Evolutionary conservation across 2,329 filamentous ascomycete species (phyloP).

Genomic region (Trichocomaceae sp.): DNA sequence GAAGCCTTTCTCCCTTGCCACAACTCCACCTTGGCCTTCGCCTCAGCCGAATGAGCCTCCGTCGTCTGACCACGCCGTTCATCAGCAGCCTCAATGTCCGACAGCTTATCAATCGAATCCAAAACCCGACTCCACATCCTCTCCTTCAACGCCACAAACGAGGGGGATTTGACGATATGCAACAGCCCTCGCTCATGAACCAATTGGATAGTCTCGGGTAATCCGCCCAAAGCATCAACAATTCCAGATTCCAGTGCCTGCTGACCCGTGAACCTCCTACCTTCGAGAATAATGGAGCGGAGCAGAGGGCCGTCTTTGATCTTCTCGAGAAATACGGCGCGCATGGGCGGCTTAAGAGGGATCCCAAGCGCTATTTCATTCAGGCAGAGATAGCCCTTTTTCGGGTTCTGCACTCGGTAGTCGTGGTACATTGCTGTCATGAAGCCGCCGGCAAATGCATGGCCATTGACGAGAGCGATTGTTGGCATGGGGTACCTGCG

Average conservation of each 20-base stretch:
- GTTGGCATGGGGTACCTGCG: conserved; percentile 70
- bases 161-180: conserved; percentile 56
- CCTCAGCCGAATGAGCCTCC: conserved; percentile 33
- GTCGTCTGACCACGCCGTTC: conserved; percentile 32
- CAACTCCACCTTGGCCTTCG: conserved; percentile 45
- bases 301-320: conserved; percentile 46
- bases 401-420: conserved; percentile 69
- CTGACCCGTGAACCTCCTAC: conserved; percentile 57
- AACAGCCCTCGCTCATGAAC: conserved; percentile 54
- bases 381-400: conserved; percentile 66
- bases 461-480: conserved; percentile 69
- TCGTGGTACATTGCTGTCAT: conserved; percentile 79
- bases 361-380: conserved; percentile 78
- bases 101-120: conserved; percentile 49
- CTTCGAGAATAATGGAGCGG: conserved; percentile 65
- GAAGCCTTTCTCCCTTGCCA: conserved; percentile 38
- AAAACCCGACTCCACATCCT: conserved; percentile 69
- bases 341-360: conserved; percentile 68
- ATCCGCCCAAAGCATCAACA: conserved; percentile 60
- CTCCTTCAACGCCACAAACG: conserved; percentile 65
- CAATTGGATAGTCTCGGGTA: conserved; percentile 57
- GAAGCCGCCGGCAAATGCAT: conserved; percentile 74
- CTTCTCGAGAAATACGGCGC: conserved; percentile 66
- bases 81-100: conserved; percentile 39
- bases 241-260: conserved; percentile 61